Percentiles rank a stretch among this genome's conserved stretches.
Conservation (phyloP, 2,329 filamentous ascomycete species). For the Colletotrichum truncatum region DNA sequence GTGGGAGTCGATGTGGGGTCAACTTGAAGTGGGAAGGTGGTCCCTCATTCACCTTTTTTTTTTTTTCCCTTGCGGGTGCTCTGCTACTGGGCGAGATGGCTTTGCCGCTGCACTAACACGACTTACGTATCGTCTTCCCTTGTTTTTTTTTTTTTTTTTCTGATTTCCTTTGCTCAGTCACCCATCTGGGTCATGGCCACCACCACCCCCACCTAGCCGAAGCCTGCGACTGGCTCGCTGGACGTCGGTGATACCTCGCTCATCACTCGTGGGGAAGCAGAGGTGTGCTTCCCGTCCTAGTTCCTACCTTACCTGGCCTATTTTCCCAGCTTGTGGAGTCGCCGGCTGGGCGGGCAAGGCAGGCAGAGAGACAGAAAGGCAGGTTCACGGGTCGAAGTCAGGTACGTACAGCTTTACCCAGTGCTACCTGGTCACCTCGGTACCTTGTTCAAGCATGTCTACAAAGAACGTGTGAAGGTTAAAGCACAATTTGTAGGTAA, state of each 20-base stretch:
- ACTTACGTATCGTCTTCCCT: slow-evolving; percentile 1
- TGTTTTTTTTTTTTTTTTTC: not conserved
- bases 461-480: slow-evolving; percentile 13
- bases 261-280: slow-evolving; percentile 15
- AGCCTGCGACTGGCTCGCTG: slow-evolving; percentile 21
- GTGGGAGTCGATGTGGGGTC: slow-evolving; percentile 11
- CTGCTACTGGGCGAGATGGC: slow-evolving; percentile 10
- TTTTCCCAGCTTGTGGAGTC: slow-evolving; percentile 21
- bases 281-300: not conserved
- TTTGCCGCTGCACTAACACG: not conserved
- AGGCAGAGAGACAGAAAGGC: not conserved
- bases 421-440: slow-evolving; percentile 10
- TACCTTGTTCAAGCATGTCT: slow-evolving; percentile 19
- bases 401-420: slow-evolving; percentile 12
- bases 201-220: slow-evolving; percentile 8
- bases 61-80: not conserved
- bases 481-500: slow-evolving; percentile 27
- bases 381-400: not conserved
- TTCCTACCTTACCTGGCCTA: not conserved
- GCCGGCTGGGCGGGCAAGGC: slow-evolving; percentile 15
- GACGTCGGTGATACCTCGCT: slow-evolving; percentile 29
- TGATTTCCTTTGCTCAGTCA: not conserved
- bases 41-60: not conserved
- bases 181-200: not conserved
- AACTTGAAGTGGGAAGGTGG: slow-evolving; percentile 15